Evolutionary conservation across 192 early-diverging fungal genomes (phyloP).

Genomic region (Linnemannia hyalina): DNA sequence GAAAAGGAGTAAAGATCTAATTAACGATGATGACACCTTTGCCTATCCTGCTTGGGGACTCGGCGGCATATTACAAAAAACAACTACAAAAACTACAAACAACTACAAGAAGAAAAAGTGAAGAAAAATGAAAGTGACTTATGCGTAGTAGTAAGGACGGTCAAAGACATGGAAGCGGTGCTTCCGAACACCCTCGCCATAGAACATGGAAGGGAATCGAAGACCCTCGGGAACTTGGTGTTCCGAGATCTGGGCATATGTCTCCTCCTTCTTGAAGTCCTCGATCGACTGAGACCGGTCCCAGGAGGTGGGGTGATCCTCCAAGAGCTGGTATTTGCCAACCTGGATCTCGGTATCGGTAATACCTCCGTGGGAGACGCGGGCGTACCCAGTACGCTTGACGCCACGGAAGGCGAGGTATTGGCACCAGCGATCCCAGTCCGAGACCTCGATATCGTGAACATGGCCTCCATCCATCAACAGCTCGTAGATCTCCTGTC

Average conservation of each 20-base stretch:
- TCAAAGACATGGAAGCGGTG: constrained; percentile 87
- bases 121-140: constrained; percentile 2
- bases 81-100: constrained; percentile 2
- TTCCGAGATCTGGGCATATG: constrained; percentile 71
- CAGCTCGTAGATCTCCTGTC: constrained; percentile 68
- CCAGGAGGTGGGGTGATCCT: constrained; percentile 51
- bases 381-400: constrained; percentile 79
- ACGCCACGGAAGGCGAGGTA: constrained; percentile 86
- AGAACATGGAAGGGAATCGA: constrained; percentile 78
- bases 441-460: constrained; percentile 82
- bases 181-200: constrained; percentile 75
- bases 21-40: background rate
- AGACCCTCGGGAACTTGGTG: constrained; percentile 62
- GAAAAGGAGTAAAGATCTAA: background rate
- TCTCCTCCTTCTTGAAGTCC: constrained; percentile 62
- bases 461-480: constrained; percentile 76
- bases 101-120: background rate
- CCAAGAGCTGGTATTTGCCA: constrained; percentile 78
- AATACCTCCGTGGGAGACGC: constrained; percentile 82
- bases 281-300: constrained; percentile 36
- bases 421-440: constrained; percentile 87
- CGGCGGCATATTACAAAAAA: constrained; percentile 8
- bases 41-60: constrained; percentile 10
- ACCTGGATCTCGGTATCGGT: constrained; percentile 89
- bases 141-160: constrained; percentile 77